phyloP scores from a whole-genome alignment of 2,329 filamentous ascomycete species.

The Fusarium transvaalense region DNA sequence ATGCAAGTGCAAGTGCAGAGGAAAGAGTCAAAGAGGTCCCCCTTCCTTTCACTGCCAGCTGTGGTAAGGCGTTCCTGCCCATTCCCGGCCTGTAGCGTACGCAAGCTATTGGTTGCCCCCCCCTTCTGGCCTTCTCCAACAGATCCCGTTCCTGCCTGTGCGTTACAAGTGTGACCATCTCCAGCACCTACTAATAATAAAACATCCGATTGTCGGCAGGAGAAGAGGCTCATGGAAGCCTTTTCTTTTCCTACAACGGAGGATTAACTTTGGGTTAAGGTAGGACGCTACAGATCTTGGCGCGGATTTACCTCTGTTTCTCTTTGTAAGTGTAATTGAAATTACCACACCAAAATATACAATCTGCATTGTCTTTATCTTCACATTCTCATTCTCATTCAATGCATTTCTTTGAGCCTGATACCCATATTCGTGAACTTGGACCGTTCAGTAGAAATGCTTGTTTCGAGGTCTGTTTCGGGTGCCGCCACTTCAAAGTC shows the following conservation, averaged over 20 bases:
- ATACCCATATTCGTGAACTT: not conserved
- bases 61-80: not conserved
- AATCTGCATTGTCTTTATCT: conserved; percentile 2
- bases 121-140: conserved; percentile 31
- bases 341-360: conserved; percentile 7
- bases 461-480: conserved; percentile 1
- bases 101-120: not conserved
- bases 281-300: conserved; percentile 31
- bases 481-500: not conserved
- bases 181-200: conserved; percentile 29
- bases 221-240: conserved; percentile 12
- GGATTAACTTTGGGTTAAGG: conserved; percentile 37
- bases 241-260: not conserved
- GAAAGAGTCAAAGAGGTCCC: conserved; percentile 33
- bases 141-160: conserved; percentile 32
- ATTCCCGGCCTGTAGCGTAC: not conserved
- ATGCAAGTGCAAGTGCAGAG: conserved; percentile 8
- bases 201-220: conserved; percentile 31
- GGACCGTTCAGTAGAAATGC: not conserved
- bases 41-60: not conserved
- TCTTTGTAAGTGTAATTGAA: conserved; percentile 4
- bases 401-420: not conserved
- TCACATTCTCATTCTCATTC: not conserved
- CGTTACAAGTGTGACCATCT: conserved; percentile 19
- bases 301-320: conserved; percentile 1